A percentile compares a stretch with the other conserved stretches of the same genome.
These are phyloP conservation scores for Graphilbum ipis-grandicollis DNA, from an alignment of 2,329 filamentous ascomycete species.

Conservation along the genomic window DNA sequence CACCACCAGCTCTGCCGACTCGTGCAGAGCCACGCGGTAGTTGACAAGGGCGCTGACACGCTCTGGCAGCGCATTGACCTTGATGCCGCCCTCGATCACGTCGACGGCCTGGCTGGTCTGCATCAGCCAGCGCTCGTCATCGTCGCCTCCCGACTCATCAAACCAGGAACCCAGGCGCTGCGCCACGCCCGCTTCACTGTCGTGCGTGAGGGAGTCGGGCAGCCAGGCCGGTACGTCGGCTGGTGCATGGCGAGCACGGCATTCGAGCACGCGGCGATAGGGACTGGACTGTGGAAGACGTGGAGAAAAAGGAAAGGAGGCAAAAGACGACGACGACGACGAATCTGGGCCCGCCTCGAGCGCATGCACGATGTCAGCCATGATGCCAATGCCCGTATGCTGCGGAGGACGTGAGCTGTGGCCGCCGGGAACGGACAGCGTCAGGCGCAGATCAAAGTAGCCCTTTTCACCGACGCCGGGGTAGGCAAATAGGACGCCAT, in stretches of 20 bases:
- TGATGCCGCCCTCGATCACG: slow-evolving; percentile 42
- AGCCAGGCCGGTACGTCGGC: slow-evolving; percentile 23
- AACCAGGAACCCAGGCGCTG: slow-evolving; percentile 15
- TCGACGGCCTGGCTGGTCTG: slow-evolving; percentile 45
- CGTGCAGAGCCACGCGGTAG: slow-evolving; percentile 38
- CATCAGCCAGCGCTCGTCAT: slow-evolving; percentile 29
- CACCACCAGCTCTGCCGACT: slow-evolving; percentile 30
- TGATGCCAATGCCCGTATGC: slow-evolving; percentile 34
- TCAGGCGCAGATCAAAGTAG: slow-evolving; percentile 35
- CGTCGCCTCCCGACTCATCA: slow-evolving; percentile 17
- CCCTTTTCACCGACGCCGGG: slow-evolving; percentile 45
- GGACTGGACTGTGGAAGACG: slow-evolving; percentile 14
- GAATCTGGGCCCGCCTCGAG: slow-evolving; percentile 19
- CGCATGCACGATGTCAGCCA: slow-evolving; percentile 25
- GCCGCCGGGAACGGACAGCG: slow-evolving; percentile 36
- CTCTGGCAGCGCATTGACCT: slow-evolving; percentile 51
- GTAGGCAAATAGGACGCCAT: slow-evolving; percentile 28
- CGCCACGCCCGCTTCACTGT: slow-evolving; percentile 10
- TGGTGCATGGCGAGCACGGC: slow-evolving; percentile 24
- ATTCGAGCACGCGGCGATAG: slow-evolving; percentile 23
- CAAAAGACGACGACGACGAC: no score
- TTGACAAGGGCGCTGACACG: slow-evolving; percentile 37
- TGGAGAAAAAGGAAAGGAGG: slow-evolving; percentile 20
- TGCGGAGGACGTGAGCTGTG: slow-evolving; percentile 38
- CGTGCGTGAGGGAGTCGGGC: slow-evolving; percentile 11